Evolutionary conservation across 345 rosid species (phyloP), one percentile per base, ranked within the genome.

Genomic region (Toxicodendron radicans): DNA sequence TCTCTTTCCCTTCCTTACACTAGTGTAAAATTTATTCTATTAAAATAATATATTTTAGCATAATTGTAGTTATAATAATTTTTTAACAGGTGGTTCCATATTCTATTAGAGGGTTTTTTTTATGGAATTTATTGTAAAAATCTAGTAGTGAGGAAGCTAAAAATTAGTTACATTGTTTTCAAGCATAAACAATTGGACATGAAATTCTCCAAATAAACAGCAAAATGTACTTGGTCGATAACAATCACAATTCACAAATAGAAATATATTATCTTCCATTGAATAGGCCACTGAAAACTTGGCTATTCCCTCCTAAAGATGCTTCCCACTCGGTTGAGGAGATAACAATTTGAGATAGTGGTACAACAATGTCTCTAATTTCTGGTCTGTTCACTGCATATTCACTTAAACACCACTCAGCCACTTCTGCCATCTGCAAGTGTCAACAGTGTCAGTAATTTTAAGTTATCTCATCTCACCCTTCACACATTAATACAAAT

Each of bases 301-400:
- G 85, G 88, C 90, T 81, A 71, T 69, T 85, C 21, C 88, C 90
- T 46, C 88, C 94, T 2, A 82, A 59, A 8, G 92, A 87, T 6
- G 91, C 90, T 75, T 90, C 94, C 88, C 91, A 86, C 49, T 86
- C 94, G 16, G 68, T 72, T 12, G 92, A 85, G 61, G 89, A 78
- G 20, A 71, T 75, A 63, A 59, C 33, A 17, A 90, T 82, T 32
- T 70, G 79, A 10, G 88, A 79, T 7, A 88, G 68, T 5, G 62
- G 59, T 21, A 77, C 78, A 18, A 86, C 86, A 7, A 85, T 30
- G 53, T 87, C 90, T 60, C 85, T 77, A 84, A 90, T 88, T 72
- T 88, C 89, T 12, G 92, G 94, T 68, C 94, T 81, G 62, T 35
- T 69, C 1, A 63, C 73, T 49, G 90, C 76, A 21, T 81, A 88